A percentile compares a stretch with the other conserved stretches of the same genome.
Conservation (phyloP, 2,329 filamentous ascomycete genomes). For the Aspergillus aculeatinus region DNA sequence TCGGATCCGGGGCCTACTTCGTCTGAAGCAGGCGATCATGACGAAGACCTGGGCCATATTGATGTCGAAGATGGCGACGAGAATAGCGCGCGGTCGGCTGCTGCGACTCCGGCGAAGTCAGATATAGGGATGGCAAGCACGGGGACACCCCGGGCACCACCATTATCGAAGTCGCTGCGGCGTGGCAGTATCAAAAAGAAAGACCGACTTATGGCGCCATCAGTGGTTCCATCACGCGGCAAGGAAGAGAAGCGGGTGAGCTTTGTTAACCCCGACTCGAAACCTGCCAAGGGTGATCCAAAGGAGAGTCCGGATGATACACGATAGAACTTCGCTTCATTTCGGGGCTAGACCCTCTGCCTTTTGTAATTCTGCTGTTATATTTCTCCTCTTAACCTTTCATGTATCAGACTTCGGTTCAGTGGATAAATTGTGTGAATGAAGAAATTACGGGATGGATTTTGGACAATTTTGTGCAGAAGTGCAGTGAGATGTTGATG, state of each 20-base stretch:
- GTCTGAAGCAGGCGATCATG: constrained; percentile 55
- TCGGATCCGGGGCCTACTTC: constrained; percentile 54
- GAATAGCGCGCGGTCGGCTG: constrained; percentile 36
- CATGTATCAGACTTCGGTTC: constrained; percentile 16
- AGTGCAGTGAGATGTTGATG: not conserved
- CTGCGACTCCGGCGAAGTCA: constrained; percentile 34
- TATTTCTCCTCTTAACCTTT: constrained; percentile 13
- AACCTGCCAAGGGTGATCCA: constrained; percentile 26
- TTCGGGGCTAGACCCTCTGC: not conserved
- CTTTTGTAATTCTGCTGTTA: constrained; percentile 13
- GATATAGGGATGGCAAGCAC: constrained; percentile 33
- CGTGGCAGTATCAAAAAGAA: constrained; percentile 33
- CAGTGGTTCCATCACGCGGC: constrained; percentile 28
- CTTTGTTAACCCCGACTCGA: constrained; percentile 38
- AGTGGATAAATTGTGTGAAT: constrained; percentile 3
- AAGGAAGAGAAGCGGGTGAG: constrained; percentile 39
- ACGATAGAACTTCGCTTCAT: constrained; percentile 14
- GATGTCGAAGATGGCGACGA: constrained; percentile 47
- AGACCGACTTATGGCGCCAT: constrained; percentile 27
- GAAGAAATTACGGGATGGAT: not conserved
- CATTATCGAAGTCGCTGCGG: constrained; percentile 32
- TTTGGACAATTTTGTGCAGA: not conserved
- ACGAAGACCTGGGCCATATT: constrained; percentile 47
- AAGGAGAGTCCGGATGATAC: constrained; percentile 25
- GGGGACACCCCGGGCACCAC: constrained; percentile 25